Percentiles rank a stretch among this genome's conserved stretches.
These are phyloP conservation scores for Cryptococcus maquisensis DNA, from an alignment of 1,284 basidiomycete species.

Conservation along the genomic window DNA sequence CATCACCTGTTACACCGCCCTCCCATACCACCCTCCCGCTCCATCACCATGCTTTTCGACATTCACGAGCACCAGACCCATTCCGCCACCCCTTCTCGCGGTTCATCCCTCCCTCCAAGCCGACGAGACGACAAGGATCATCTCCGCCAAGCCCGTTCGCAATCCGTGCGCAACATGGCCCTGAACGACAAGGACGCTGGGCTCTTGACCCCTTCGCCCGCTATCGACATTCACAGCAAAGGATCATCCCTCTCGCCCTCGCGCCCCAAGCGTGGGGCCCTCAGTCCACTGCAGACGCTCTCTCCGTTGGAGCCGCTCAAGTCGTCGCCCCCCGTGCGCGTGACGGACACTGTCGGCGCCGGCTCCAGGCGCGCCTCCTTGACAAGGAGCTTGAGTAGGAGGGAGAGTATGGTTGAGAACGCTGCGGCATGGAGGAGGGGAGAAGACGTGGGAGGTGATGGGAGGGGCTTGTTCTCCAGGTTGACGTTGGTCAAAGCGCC, in stretches of 20 bases:
- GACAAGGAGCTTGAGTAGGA: constrained; percentile 30
- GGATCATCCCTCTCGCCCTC: constrained; percentile 60
- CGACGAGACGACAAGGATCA: not conserved
- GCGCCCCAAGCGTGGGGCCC: constrained; percentile 29
- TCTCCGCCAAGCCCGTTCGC: not conserved
- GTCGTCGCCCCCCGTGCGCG: constrained; percentile 4
- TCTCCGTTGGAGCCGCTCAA: constrained; percentile 33
- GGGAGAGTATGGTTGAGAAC: constrained; percentile 32
- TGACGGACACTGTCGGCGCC: not conserved
- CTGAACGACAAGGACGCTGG: constrained; percentile 54
- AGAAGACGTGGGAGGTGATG: constrained; percentile 12
- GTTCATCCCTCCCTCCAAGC: not conserved
- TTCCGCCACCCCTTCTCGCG: not conserved
- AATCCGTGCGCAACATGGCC: not conserved
- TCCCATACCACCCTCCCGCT: not conserved
- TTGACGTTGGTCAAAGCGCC: constrained; percentile 47
- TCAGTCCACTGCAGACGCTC: constrained; percentile 45
- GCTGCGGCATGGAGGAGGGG: constrained; percentile 25
- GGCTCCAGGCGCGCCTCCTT: constrained; percentile 20
- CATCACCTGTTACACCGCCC: not conserved
- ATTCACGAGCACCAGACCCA: too few relatives aligned
- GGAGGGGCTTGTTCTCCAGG: constrained; percentile 29
- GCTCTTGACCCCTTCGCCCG: constrained; percentile 55
- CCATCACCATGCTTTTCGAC: not conserved
- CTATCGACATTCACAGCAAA: not conserved